Percentiles rank a stretch among this genome's conserved stretches.
Evolutionary conservation across 108 stramenopile genomes (phyloP).

Genomic region (Cyclotella kingstonii): DNA sequence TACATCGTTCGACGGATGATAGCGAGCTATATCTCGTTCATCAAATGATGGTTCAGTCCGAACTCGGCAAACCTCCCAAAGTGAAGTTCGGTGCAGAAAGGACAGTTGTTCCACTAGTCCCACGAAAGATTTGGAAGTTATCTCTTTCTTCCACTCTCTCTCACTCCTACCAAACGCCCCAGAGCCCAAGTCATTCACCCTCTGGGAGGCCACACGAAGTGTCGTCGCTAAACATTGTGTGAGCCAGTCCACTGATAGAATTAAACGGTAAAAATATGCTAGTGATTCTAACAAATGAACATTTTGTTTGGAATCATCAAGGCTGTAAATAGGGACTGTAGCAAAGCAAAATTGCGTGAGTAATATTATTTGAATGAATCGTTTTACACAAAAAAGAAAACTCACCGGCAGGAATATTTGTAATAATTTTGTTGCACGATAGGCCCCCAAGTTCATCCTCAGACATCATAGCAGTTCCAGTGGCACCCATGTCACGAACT

Average conservation of each 20-base stretch:
- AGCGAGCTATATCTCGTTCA: slow-evolving; percentile 43
- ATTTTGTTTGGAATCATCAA: slow-evolving; percentile 23
- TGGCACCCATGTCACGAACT: slow-evolving; percentile 5
- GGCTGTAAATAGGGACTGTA: slow-evolving; percentile 47
- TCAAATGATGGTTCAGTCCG: slow-evolving; percentile 64
- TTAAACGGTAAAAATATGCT: slow-evolving; percentile 51
- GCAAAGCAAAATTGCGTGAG: neutral
- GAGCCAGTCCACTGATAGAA: slow-evolving; percentile 63
- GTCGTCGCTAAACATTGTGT: slow-evolving; percentile 51
- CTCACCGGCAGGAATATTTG: slow-evolving; percentile 45
- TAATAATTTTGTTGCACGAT: slow-evolving; percentile 50
- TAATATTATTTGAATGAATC: no score
- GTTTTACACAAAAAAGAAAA: no score
- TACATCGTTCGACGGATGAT: slow-evolving; percentile 16
- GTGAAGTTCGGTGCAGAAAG: slow-evolving; percentile 57
- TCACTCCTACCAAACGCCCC: slow-evolving; percentile 53
- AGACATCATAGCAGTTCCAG: neutral
- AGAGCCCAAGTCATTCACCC: slow-evolving; percentile 46
- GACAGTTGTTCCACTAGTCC: slow-evolving; percentile 48
- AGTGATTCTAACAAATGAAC: slow-evolving; percentile 6
- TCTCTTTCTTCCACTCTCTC: slow-evolving; percentile 68
- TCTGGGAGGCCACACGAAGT: slow-evolving; percentile 60
- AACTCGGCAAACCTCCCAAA: slow-evolving; percentile 71
- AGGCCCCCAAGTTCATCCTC: slow-evolving; percentile 3
- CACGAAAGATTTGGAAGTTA: slow-evolving; percentile 57